Evolutionary conservation across 495 filamentous ascomycete species (phyloP), one percentile per base, ranked within the genome.

Genomic region (Trichoderma asperelloides): DNA sequence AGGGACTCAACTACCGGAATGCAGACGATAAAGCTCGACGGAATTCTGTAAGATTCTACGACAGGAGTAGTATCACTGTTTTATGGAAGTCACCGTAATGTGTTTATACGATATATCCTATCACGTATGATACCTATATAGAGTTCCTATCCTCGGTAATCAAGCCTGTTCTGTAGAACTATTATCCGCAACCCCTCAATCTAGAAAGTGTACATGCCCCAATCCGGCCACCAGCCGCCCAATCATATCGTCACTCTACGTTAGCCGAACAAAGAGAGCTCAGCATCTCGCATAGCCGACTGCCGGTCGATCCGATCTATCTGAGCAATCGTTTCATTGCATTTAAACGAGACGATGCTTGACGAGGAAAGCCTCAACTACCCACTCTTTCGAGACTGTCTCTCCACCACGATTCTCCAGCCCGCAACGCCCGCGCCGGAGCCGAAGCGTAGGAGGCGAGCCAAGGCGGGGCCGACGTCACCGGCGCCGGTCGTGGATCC

Each of bases 361-460:
- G 67, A 74, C 66, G 69, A 71, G 15, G 69, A 73, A 7, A 69
- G 71, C 27, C 63, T 73, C 66, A 93, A 92, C 71, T 91, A 89
- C 75, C 80, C 84, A 39, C 76, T 86, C 68, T 91, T 93, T 74
- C 82, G 87, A 41, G 91, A 94, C 72, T 88, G 84, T 71, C 78
- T 83, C 69, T 79, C 81, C 1, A 73, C 70, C 0, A 75, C 77
- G 0, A 72, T 83, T 2, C 76, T 82, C 66, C 78, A 83, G 63
- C 86, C 64, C 82, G 66, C 82, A 84, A 62, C 71, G 63, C 82
- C 79, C 28, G 67, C 60, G 4, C 72, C 74, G 66, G 64, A 76
- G n/a, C 57, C 74, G 43, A 82, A 78, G 70, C 81, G 80, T 74
- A 78, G 74, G 64, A 77, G 75, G 71, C 76, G 74, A 49, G 62